These are phyloP conservation scores for Postia placenta DNA, from an alignment of 768 basidiomycete genomes.

Conservation along the genomic window DNA sequence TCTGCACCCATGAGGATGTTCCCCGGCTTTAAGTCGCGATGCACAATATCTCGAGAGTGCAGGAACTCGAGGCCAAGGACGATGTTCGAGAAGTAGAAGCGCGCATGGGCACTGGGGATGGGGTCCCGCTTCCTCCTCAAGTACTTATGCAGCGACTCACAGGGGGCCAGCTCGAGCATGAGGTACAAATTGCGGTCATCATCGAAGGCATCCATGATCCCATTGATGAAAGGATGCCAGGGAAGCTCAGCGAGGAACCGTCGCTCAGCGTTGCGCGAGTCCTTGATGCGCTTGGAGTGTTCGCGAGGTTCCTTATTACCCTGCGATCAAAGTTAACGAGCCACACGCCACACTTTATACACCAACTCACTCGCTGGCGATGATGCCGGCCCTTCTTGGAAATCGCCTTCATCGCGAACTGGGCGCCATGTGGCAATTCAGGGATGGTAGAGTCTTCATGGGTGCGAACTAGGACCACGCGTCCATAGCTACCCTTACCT, in stretches of 20 bases:
- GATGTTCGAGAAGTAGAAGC: conserved; percentile 54
- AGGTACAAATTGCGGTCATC: conserved; percentile 46
- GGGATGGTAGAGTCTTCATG: neutral
- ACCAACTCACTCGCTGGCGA: neutral
- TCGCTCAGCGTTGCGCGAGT: conserved; percentile 32
- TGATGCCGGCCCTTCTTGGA: neutral
- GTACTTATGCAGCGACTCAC: conserved; percentile 37
- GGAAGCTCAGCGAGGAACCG: conserved; percentile 32
- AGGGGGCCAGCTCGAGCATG: conserved; percentile 43
- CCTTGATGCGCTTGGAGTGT: no score
- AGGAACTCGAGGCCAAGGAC: conserved; percentile 44
- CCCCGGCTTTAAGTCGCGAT: conserved; percentile 53
- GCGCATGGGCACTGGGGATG: conserved; percentile 26
- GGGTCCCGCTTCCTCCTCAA: conserved; percentile 20
- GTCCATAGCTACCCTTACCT: conserved; percentile 1
- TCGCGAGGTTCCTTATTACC: no score
- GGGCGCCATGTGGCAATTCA: neutral
- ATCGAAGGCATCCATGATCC: conserved; percentile 31
- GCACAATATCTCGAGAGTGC: conserved; percentile 36
- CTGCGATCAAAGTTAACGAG: no score
- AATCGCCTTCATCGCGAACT: conserved; percentile 3
- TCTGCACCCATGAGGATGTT: conserved; percentile 51
- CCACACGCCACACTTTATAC: no score
- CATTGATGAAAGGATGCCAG: conserved; percentile 49
- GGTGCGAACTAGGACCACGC: neutral